Evolutionary conservation across 2,329 filamentous ascomycete species (phyloP).

Genomic region (Clarireedia monteithiana): DNA sequence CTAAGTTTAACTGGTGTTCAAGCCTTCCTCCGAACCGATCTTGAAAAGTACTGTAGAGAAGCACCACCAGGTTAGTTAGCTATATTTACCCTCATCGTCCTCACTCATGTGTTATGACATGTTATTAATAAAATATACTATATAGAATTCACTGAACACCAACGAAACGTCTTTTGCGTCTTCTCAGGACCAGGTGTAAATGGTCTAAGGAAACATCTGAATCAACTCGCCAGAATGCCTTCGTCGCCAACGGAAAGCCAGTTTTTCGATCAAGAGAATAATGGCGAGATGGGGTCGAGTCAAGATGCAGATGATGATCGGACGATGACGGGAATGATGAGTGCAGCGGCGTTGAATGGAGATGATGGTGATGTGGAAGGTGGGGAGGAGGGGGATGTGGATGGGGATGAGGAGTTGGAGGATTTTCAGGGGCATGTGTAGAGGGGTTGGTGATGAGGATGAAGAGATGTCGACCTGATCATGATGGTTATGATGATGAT

Average conservation of each 20-base stretch:
- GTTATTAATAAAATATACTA: constrained; percentile 1
- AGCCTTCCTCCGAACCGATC: constrained; percentile 78
- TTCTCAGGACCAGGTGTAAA: constrained; percentile 84
- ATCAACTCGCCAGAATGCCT: constrained; percentile 68
- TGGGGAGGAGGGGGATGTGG: not conserved
- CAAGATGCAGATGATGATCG: constrained; percentile 14
- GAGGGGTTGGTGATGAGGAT: not conserved
- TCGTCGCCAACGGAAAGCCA: constrained; percentile 70
- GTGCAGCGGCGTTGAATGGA: not conserved
- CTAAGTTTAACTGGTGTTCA: constrained; percentile 89
- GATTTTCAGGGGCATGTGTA: not conserved
- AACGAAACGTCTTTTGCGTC: constrained; percentile 93
- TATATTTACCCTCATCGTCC: no score
- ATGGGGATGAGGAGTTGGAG: not conserved
- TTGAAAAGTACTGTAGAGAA: constrained; percentile 77
- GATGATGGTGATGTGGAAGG: constrained; percentile 4
- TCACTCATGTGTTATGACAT: not conserved
- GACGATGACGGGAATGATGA: constrained; percentile 6
- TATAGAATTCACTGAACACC: constrained; percentile 89
- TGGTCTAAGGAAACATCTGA: constrained; percentile 71
- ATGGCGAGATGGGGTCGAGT: no score
- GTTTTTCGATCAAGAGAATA: no score
- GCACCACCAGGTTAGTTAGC: constrained; percentile 59
- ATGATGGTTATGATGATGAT: not conserved
- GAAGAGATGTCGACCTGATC: no score